Percentiles rank a stretch among this genome's conserved stretches.
These are phyloP conservation scores for Jacaranda copaia DNA, from an alignment of 257 asterid species.

Conservation along the genomic window DNA sequence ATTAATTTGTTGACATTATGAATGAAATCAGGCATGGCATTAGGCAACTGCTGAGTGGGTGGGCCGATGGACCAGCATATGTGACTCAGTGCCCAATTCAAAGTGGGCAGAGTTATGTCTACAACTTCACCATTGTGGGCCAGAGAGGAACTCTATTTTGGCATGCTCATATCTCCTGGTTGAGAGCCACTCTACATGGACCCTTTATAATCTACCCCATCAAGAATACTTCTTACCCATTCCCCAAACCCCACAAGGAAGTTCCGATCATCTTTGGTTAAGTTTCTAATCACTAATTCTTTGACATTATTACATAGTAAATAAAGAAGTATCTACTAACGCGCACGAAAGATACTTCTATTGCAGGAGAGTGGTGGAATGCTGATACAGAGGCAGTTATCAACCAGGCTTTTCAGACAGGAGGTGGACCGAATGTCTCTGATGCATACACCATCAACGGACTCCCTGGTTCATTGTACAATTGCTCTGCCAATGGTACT, in stretches of 20 bases:
- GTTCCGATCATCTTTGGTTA: conserved; percentile 67
- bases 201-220: conserved; percentile 59
- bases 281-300: neutral
- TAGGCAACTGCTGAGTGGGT: conserved; percentile 62
- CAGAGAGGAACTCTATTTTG: conserved; percentile 73
- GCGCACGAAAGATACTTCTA: neutral
- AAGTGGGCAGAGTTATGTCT: conserved; percentile 60
- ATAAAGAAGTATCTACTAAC: neutral
- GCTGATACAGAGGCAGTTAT: conserved; percentile 63
- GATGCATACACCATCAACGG: conserved; percentile 77
- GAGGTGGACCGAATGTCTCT: conserved; percentile 70
- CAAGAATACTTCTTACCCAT: conserved; percentile 61
- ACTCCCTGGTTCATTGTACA: conserved; percentile 64
- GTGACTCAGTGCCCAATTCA: conserved; percentile 76
- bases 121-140: conserved; percentile 68
- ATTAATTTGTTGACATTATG: neutral
- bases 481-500: conserved; percentile 64
- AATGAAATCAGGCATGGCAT: conserved; percentile 64
- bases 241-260: conserved; percentile 63
- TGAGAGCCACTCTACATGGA: conserved; percentile 66
- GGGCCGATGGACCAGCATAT: conserved; percentile 81
- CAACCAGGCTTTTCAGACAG: conserved; percentile 59
- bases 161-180: conserved; percentile 83
- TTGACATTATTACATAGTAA: neutral
- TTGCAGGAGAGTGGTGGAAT: conserved; percentile 79